Conservation (phyloP, 371 early-diverging fungal genomes). For the Lichtheimia hyalospora region DNA sequence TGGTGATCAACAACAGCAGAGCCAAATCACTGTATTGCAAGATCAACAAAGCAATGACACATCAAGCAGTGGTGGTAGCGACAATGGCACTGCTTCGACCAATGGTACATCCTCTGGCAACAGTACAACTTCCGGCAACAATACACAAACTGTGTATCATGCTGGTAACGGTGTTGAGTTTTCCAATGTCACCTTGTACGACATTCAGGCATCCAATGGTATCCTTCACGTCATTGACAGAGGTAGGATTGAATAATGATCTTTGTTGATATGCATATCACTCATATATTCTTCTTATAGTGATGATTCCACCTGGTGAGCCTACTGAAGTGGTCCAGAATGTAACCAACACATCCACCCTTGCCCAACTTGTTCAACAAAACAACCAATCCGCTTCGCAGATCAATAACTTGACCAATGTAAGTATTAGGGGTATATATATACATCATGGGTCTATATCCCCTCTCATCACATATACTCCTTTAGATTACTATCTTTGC, state of each 20-base stretch:
- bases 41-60: neutral
- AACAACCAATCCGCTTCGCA: neutral
- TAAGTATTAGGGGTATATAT: conserved; percentile 11
- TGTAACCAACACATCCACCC: conserved; percentile 10
- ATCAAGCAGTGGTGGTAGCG: neutral
- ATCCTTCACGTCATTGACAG: conserved; percentile 35
- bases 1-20: conserved; percentile 6
- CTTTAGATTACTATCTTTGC: conserved; percentile 40
- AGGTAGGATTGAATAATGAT: conserved; percentile 14
- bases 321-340: conserved; percentile 22
- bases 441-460: neutral
- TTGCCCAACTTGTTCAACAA: conserved; percentile 12
- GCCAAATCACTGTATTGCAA: neutral
- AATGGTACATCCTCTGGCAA: neutral
- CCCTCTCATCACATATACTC: neutral
- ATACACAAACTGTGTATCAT: neutral
- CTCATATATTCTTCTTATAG: conserved; percentile 11
- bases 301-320: conserved; percentile 32
- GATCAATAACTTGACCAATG: conserved; percentile 27
- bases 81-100: no score
- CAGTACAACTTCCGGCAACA: neutral
- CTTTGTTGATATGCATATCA: neutral
- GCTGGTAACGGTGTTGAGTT: conserved; percentile 29
- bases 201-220: conserved; percentile 39
- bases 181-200: conserved; percentile 19